phyloP scores from a whole-genome alignment of 352 stramenopile species.

The Phytophthora sansomeana region DNA sequence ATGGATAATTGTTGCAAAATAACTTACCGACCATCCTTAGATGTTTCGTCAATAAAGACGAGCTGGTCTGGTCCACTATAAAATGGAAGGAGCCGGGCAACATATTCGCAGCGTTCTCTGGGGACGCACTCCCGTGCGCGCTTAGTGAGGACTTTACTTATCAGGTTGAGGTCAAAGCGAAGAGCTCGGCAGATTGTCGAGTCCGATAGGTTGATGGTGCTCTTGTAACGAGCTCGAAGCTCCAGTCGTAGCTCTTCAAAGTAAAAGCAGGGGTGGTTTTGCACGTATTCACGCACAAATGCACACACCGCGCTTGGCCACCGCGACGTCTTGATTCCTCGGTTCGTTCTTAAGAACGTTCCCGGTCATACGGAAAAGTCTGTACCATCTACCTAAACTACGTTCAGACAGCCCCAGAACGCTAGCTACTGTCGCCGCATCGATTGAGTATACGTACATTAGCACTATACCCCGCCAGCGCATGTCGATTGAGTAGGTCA shows the following conservation, averaged over 20 bases:
- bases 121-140: constrained; percentile 12
- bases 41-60: constrained; percentile 32
- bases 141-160: constrained; percentile 17
- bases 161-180: constrained; percentile 12
- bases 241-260: not conserved
- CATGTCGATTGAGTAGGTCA: not conserved
- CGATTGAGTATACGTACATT: not conserved
- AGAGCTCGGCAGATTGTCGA: not conserved
- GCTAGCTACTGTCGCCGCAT: not conserved
- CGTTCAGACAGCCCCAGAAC: not conserved
- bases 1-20: too few relatives aligned
- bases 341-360: not conserved
- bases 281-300: not conserved
- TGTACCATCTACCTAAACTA: not conserved
- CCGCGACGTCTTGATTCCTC: not conserved
- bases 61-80: constrained; percentile 32
- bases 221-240: not conserved
- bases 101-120: constrained; percentile 11
- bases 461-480: too few relatives aligned
- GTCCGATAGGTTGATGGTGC: not conserved
- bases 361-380: not conserved
- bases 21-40: constrained; percentile 26
- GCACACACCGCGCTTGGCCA: not conserved
- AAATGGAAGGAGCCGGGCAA: constrained; percentile 12
- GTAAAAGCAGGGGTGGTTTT: constrained; percentile 4